These are phyloP conservation scores for Alopecurus myosuroides DNA, from an alignment of 176 grass and related monocot species.

Conservation along the genomic window DNA sequence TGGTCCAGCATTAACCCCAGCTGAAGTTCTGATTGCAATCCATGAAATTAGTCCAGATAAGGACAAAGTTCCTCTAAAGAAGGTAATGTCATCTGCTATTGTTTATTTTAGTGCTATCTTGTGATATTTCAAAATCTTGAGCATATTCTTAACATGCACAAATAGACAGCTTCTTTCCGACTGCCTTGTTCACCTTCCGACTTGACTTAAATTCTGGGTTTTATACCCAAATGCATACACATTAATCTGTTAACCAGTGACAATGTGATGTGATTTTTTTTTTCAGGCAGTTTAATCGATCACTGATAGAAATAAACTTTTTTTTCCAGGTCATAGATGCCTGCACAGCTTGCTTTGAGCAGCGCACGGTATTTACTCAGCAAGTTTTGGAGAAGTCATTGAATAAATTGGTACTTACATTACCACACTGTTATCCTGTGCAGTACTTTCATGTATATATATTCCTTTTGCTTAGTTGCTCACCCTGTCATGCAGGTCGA, in stretches of 20 bases:
- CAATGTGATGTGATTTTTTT: not conserved
- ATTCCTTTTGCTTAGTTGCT: slow-evolving; percentile 23
- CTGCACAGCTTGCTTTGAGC: slow-evolving; percentile 97
- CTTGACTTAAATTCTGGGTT: not conserved
- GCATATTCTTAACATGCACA: not conserved
- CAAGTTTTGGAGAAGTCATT: slow-evolving; percentile 93
- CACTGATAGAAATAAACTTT: slow-evolving; percentile 13
- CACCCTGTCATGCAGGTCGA: slow-evolving; percentile 60
- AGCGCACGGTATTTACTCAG: slow-evolving; percentile 95
- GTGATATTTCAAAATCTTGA: not conserved
- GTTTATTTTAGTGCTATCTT: slow-evolving; percentile 1
- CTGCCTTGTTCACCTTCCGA: not conserved
- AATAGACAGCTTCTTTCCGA: not conserved
- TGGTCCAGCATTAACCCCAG: slow-evolving; percentile 90
- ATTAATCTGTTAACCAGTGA: not conserved
- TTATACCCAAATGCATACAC: not conserved
- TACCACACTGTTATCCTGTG: not conserved
- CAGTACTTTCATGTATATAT: not conserved
- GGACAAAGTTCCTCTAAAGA: slow-evolving; percentile 86
- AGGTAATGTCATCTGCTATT: slow-evolving; percentile 40
- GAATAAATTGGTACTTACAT: slow-evolving; percentile 71
- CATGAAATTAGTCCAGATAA: slow-evolving; percentile 95
- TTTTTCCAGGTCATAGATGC: slow-evolving; percentile 85
- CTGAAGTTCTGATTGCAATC: slow-evolving; percentile 97
- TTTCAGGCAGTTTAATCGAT: not conserved